phyloP scores from a whole-genome alignment of 139 green algal genomes.

The Volvox reticuliferus region DNA sequence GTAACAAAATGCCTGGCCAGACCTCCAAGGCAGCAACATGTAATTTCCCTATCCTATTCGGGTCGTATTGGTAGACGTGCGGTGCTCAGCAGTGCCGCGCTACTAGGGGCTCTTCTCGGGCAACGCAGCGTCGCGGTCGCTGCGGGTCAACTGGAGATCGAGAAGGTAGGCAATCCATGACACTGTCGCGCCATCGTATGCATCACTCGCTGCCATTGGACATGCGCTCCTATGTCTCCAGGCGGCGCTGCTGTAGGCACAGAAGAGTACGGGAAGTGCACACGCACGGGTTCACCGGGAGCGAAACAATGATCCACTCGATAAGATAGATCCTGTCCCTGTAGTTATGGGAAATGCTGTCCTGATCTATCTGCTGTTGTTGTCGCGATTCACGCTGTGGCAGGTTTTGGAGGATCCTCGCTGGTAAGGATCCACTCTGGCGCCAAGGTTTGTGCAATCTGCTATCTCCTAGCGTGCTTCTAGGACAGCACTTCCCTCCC shows the following conservation, averaged over 20 bases:
- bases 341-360: not conserved
- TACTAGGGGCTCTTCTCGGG: constrained; percentile 27
- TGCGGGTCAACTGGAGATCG: constrained; percentile 49
- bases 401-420: constrained; percentile 81
- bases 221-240: not conserved
- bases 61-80: not conserved
- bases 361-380: not conserved
- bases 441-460: too few species aligned
- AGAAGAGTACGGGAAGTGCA: not conserved
- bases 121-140: constrained; percentile 44
- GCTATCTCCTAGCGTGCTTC: not conserved
- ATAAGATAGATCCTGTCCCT: not conserved
- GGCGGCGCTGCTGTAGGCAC: not conserved
- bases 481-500: not conserved
- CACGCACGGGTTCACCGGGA: not conserved
- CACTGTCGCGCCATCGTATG: not conserved
- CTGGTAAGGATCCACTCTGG: constrained; percentile 48
- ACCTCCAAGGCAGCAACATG: not conserved
- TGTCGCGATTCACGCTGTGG: not conserved
- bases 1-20: not conserved
- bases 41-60: not conserved
- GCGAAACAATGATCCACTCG: not conserved
- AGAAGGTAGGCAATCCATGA: constrained; percentile 39
- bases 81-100: not conserved
- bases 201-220: not conserved